These are phyloP conservation scores for Ceratocystis destructans DNA, from an alignment of 2,329 filamentous ascomycete genomes.

Conservation along the genomic window DNA sequence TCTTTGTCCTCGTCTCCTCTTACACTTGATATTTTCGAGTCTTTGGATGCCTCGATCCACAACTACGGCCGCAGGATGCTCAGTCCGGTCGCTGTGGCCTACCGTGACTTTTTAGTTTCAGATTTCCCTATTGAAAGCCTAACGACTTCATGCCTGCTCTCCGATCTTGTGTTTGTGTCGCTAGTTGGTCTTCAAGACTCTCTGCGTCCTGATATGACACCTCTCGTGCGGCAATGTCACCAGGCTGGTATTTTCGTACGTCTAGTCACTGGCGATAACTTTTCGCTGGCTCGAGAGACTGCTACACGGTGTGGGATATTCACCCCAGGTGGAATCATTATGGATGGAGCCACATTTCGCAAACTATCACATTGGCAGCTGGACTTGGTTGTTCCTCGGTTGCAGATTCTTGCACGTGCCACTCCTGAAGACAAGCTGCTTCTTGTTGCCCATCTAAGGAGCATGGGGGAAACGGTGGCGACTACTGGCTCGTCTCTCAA, in stretches of 20 bases:
- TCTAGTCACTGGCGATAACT: constrained; percentile 43
- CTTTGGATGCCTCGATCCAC: constrained; percentile 27
- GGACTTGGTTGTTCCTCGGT: constrained; percentile 42
- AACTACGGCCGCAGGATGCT: constrained; percentile 53
- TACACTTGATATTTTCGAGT: constrained; percentile 25
- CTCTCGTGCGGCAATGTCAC: constrained; percentile 49
- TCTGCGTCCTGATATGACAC: constrained; percentile 46
- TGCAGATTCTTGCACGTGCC: constrained; percentile 55
- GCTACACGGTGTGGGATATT: constrained; percentile 43
- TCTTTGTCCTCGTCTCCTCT: constrained; percentile 24
- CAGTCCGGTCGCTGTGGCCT: constrained; percentile 51
- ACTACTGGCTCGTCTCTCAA: constrained; percentile 56
- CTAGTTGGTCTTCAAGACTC: constrained; percentile 54
- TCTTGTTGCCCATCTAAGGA: constrained; percentile 49
- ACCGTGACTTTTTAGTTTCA: constrained; percentile 46
- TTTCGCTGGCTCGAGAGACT: constrained; percentile 33
- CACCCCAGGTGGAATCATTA: constrained; percentile 44
- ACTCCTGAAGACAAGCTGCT: constrained; percentile 57
- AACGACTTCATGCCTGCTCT: constrained; percentile 20
- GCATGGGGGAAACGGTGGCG: constrained; percentile 51
- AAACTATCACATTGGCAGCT: constrained; percentile 36
- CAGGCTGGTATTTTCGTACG: constrained; percentile 52
- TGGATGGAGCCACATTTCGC: constrained; percentile 43
- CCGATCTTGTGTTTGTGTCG: constrained; percentile 30
- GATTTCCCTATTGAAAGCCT: constrained; percentile 28